A percentile compares a stretch with the other conserved stretches of the same genome.
Conservation (phyloP, 2,329 filamentous ascomycete species). For the Neofusicoccum cordaticola region DNA sequence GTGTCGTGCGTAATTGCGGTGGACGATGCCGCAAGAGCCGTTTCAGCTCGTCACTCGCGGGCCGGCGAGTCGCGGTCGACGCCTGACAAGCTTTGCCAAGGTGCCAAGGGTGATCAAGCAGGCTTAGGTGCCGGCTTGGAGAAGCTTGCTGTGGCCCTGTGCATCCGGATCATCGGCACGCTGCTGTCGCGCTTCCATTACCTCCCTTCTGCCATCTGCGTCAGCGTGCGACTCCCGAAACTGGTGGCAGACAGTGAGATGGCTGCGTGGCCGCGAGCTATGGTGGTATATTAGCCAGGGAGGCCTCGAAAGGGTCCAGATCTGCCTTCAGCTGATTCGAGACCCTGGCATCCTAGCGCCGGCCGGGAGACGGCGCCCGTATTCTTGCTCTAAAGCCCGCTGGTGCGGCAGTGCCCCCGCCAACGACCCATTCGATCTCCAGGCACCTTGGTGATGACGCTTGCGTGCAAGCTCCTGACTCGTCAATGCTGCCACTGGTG, state of each 20-base stretch:
- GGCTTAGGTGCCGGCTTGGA: constrained; percentile 5
- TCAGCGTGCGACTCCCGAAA: neutral
- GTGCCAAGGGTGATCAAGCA: neutral
- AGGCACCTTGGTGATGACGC: constrained; percentile 13
- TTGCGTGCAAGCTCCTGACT: neutral
- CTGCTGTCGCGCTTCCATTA: neutral
- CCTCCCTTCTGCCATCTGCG: neutral
- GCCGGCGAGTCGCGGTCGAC: neutral
- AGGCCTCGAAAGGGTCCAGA: neutral
- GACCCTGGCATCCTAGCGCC: constrained; percentile 8
- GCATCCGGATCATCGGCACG: neutral
- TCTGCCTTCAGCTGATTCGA: neutral
- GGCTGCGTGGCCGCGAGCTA: neutral
- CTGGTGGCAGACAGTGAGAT: too few species aligned
- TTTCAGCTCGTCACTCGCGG: neutral
- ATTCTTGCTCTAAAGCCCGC: constrained; percentile 8
- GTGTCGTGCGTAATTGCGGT: constrained; percentile 9
- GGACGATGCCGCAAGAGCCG: neutral
- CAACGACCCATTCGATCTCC: constrained; percentile 8
- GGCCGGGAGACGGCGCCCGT: constrained; percentile 1
- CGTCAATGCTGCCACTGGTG: neutral
- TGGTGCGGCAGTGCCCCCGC: constrained; percentile 6
- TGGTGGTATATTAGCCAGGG: neutral
- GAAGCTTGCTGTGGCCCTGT: constrained; percentile 2
- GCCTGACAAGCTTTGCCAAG: constrained; percentile 9